Conservation (phyloP, 2,329 filamentous ascomycete species). For the Rhinocladiella similis region DNA sequence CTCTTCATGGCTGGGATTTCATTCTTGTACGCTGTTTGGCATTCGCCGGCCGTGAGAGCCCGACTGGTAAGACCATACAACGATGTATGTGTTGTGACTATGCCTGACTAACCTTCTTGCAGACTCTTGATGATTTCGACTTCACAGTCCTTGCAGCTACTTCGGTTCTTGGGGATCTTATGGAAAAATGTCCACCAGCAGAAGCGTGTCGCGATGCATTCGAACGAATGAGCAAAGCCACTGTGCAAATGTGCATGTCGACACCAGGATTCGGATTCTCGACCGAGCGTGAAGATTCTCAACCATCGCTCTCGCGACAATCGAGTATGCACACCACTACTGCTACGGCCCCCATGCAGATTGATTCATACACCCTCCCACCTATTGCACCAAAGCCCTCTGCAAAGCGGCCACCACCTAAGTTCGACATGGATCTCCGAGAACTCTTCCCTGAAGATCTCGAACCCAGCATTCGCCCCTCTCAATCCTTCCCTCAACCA, state of each 20-base stretch:
- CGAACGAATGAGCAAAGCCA: slow-evolving; percentile 91
- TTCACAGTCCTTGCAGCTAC: slow-evolving; percentile 92
- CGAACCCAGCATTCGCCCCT: slow-evolving; percentile 28
- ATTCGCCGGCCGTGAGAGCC: slow-evolving; percentile 83
- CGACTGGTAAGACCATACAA: slow-evolving; percentile 66
- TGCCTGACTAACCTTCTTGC: slow-evolving; percentile 19
- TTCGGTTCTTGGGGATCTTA: slow-evolving; percentile 86
- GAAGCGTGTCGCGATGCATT: slow-evolving; percentile 95
- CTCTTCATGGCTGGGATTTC: slow-evolving; percentile 96
- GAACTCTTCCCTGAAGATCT: slow-evolving; percentile 52
- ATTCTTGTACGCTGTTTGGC: slow-evolving; percentile 96
- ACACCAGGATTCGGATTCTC: slow-evolving; percentile 73
- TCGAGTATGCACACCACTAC: slow-evolving; percentile 33
- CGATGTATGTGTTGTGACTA: neutral
- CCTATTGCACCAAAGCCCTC: slow-evolving; percentile 16
- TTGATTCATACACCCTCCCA: slow-evolving; percentile 13
- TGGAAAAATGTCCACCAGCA: slow-evolving; percentile 91
- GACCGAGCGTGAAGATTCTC: slow-evolving; percentile 16
- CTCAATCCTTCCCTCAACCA: slow-evolving; percentile 20
- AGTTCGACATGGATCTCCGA: slow-evolving; percentile 59
- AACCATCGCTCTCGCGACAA: slow-evolving; percentile 35
- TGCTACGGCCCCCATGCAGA: slow-evolving; percentile 26
- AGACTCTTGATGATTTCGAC: slow-evolving; percentile 93
- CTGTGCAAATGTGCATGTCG: slow-evolving; percentile 89
- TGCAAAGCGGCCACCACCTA: slow-evolving; percentile 47